Conservation (phyloP, 345 rosid species). For the Noccaea bulbosa region DNA sequence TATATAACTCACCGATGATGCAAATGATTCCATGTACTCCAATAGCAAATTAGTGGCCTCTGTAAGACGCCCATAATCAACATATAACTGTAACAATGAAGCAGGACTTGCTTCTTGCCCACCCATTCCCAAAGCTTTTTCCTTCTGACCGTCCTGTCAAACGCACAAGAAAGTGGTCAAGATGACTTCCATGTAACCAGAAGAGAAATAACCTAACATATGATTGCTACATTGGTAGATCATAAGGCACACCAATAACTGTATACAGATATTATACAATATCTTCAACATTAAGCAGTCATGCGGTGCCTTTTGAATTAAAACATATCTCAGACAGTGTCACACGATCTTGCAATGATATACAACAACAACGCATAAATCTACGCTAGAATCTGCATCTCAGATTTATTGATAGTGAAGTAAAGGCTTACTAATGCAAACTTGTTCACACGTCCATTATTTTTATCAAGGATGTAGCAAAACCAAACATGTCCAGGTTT, state of each 20-base stretch:
- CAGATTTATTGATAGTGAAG: not conserved
- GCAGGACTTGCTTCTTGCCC: conserved; percentile 80
- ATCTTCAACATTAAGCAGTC: conserved; percentile 15
- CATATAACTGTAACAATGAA: conserved; percentile 77
- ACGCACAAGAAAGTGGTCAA: conserved; percentile 24
- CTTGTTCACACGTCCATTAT: not conserved
- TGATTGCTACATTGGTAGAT: conserved; percentile 4
- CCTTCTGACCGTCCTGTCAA: conserved; percentile 64
- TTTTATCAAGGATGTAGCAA: conserved; percentile 2
- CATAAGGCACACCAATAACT: not conserved
- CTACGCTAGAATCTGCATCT: conserved; percentile 16
- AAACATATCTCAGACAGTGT: conserved; percentile 13
- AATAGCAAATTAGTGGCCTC: conserved; percentile 86
- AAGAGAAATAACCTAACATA: conserved; percentile 20
- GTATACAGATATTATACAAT: not conserved
- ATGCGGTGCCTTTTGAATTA: not conserved
- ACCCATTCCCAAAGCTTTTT: conserved; percentile 74
- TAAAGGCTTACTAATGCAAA: not conserved
- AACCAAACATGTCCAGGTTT: conserved; percentile 2
- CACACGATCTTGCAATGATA: not conserved
- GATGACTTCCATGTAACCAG: conserved; percentile 18
- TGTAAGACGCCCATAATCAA: conserved; percentile 68
- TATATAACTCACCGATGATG: conserved; percentile 64
- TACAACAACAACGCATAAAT: not conserved
- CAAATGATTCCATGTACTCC: conserved; percentile 71